These are phyloP conservation scores for Mycena albidolilacea DNA, from an alignment of 768 basidiomycete species.

Conservation along the genomic window DNA sequence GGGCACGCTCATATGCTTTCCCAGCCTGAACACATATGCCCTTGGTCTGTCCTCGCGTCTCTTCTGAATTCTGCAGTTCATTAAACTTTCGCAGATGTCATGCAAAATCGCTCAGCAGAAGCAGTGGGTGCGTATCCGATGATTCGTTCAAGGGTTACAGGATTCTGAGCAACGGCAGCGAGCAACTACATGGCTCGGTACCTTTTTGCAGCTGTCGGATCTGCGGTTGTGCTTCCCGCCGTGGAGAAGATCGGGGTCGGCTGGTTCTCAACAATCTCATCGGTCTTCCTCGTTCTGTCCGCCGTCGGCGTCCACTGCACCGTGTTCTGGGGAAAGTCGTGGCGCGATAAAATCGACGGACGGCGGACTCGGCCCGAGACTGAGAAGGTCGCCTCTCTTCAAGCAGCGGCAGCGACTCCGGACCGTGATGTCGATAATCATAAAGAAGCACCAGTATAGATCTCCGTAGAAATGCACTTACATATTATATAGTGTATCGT, in stretches of 20 bases:
- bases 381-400: too few species aligned
- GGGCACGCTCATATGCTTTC: constrained; percentile 38
- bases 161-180: not conserved
- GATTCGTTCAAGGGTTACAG: not conserved
- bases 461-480: too few species aligned
- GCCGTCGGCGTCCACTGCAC: constrained; percentile 28
- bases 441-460: too few species aligned
- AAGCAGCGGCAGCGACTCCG: too few species aligned
- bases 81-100: constrained; percentile 27
- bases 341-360: constrained; percentile 35
- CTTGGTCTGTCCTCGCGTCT: constrained; percentile 23
- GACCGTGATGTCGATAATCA: too few species aligned
- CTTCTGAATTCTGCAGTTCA: not conserved
- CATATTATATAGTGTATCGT: too few species aligned
- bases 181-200: constrained; percentile 38
- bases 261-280: constrained; percentile 38
- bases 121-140: constrained; percentile 28
- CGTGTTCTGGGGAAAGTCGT: constrained; percentile 36
- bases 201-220: constrained; percentile 37
- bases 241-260: constrained; percentile 37
- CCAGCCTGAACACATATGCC: constrained; percentile 39
- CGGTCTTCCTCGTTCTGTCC: constrained; percentile 29
- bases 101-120: constrained; percentile 40
- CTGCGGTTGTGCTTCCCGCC: constrained; percentile 36
- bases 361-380: too few species aligned